Evolutionary conservation across 352 stramenopile genomes (phyloP).

Genomic region (Globisporangium alternatum): DNA sequence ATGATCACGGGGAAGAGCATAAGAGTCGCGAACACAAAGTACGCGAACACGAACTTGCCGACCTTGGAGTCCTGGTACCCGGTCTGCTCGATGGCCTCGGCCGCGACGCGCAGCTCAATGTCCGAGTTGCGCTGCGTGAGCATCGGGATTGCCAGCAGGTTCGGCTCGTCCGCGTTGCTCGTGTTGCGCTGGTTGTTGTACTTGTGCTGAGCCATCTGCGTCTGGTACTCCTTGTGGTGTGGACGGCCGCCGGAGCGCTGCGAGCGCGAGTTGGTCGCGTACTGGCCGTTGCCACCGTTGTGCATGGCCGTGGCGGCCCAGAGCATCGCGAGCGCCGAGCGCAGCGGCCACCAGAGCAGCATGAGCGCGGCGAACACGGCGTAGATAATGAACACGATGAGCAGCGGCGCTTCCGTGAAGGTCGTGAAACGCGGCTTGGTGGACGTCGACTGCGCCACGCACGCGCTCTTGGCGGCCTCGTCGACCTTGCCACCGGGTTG

Average conservation of each 20-base stretch:
- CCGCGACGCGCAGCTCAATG: conserved; percentile 11
- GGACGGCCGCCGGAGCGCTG: not conserved
- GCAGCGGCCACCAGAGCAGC: conserved; percentile 18
- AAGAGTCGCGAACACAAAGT: conserved; percentile 15
- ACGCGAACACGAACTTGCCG: conserved; percentile 15
- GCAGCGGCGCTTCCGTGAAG: conserved; percentile 15
- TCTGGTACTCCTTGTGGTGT: not conserved
- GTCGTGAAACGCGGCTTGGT: conserved; percentile 9
- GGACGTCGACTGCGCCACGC: not conserved
- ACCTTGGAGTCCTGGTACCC: conserved; percentile 19
- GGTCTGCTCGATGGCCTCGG: conserved; percentile 15
- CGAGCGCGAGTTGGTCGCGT: not conserved
- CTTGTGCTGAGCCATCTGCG: not conserved
- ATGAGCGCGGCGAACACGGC: conserved; percentile 6
- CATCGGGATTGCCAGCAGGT: conserved; percentile 16
- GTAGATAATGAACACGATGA: conserved; percentile 18
- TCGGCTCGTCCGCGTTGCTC: conserved; percentile 12
- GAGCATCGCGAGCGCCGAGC: conserved; percentile 10
- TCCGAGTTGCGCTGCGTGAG: conserved; percentile 15
- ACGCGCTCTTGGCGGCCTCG: conserved; percentile 13
- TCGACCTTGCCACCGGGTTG: conserved; percentile 6
- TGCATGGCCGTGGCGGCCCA: conserved; percentile 5
- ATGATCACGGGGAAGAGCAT: conserved; percentile 16
- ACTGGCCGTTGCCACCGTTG: conserved; percentile 6
- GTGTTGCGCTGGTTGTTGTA: too few relatives aligned